Base-by-base conservation (phyloP, 1,139 yeast species). In the Magnusiomyces ingens region DNA sequence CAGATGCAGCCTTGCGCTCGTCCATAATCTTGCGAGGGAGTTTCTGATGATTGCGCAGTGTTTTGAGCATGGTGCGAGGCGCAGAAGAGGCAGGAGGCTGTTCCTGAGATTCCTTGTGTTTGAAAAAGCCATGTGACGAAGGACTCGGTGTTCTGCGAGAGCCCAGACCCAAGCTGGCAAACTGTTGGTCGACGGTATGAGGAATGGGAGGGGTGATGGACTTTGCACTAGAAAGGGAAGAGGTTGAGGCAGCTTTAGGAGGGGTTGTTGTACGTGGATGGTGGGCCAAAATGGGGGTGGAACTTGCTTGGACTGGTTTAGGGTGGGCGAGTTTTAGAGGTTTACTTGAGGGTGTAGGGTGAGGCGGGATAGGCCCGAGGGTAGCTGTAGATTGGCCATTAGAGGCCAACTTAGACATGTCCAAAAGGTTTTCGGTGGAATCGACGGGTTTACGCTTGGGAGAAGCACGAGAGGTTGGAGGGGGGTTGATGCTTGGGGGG, bases 1-100 rank as follows among this genome's bases (percentile, higher is more conserved):
- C 35, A 40, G 43, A 40, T 18, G 49, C 49, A 18, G 43, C 43
- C 43, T 46, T 46, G 13, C 49, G 49, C 18, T 46, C 49, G 10
- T 46, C 49, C 19, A 36, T 19, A 6, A 21, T 21, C 6, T 21
- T 18, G n/a, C 22, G 37, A 11, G 43, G 43, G 8, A 46, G 12
- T 37, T 37, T 46, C 19, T 36, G 49, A n/a, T 18, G 15, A 2
- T 29, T 19, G 13, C 49, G 29, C 35, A 46, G 18, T 3, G 43
- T 46, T 38, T 18, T 46, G 6, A 46, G 35, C 49, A 46, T 46
- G 43, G 19, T 12, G 4, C 49, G 18, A 13, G 42, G 42, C 1
- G 49, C 19, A 3, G 47, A 18, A 5, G 21, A 40, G 35, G 35
- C 13, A 13, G 19, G 10, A 13, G 10, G 35, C 10, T 18, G 19